Evolutionary conservation across 2,329 filamentous ascomycete genomes (phyloP), one percentile per base, ranked within the genome.

Genomic region (Ilyonectria sp.): DNA sequence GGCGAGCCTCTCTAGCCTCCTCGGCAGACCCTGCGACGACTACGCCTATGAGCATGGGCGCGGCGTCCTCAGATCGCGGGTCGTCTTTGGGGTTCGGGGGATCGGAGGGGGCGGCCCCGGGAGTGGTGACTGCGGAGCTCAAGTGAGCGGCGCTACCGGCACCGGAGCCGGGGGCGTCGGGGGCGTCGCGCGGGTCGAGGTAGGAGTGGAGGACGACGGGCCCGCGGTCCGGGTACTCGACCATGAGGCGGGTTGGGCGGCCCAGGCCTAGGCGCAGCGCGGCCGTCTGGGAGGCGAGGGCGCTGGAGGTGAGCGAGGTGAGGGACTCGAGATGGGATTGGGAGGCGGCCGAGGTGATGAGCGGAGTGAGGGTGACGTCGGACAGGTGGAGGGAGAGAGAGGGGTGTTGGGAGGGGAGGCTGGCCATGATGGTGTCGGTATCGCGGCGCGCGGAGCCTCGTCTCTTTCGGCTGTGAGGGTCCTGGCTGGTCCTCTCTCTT

Each of bases 301-400:
- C 86, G 56, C 85, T 83, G 52, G 83, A 82, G 35, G 88, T 83
- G 47, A 91, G 84, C 5, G 82, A 77, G 7, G 86, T 83, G 58
- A 91, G 84, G n/a, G 86, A 82, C 58, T 85, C 81, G 65, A 85
- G 82, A 61, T 84, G 83, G 7, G 79, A 77, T 60, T 79, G 78
- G 23, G 82, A 81, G 59, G 79, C 80, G 64, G 86, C 84, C 31
- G 86, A 88, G 21, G 86, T 86, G 75, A 91, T 84, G 70, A 91
- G 84, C 35, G 89, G 87, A 5, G 86, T 88, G 70, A 89, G 84
- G 67, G 85, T 80, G 66, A 84, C 80, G 82, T 90, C 89, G 71
- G 86, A 84, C 66, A 91, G 85, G 82, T 89, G 86, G 68, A 89
- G 82, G 71, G 85, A 82, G 60, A 89, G 82, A 65, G 81, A 78